phyloP scores from a whole-genome alignment of 148 eudicot genomes.

The Chenopodium berlandieri region DNA sequence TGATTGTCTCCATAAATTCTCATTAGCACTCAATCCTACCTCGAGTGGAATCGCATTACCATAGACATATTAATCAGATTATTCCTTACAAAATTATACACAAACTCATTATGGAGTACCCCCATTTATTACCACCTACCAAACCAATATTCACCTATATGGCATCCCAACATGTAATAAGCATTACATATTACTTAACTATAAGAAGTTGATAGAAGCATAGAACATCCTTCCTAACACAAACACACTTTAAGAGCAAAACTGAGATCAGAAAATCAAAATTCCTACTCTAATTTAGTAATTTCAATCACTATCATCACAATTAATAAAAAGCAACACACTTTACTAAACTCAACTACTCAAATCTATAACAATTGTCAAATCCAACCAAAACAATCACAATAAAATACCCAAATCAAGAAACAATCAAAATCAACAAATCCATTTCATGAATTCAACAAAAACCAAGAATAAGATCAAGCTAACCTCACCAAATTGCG shows the following conservation, averaged over 20 bases:
- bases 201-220: too few relatives aligned
- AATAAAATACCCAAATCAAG: neutral
- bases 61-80: neutral
- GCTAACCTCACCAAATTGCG: slow-evolving; percentile 67
- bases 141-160: neutral
- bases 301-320: neutral
- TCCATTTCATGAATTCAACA: neutral
- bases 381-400: neutral
- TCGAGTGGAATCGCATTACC: neutral
- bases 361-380: neutral
- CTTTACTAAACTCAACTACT: neutral
- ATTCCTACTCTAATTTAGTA: neutral
- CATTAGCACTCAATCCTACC: neutral
- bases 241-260: too few relatives aligned
- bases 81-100: neutral
- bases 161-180: neutral
- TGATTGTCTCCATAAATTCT: neutral
- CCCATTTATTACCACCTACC: neutral
- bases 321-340: neutral
- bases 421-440: neutral
- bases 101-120: neutral
- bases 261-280: too few relatives aligned
- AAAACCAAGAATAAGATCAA: neutral
- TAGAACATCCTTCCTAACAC: too few relatives aligned
- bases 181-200: neutral